These are phyloP conservation scores for Pseudogymnoascus sp. DNA, from an alignment of 2,329 filamentous ascomycete genomes.

Conservation along the genomic window DNA sequence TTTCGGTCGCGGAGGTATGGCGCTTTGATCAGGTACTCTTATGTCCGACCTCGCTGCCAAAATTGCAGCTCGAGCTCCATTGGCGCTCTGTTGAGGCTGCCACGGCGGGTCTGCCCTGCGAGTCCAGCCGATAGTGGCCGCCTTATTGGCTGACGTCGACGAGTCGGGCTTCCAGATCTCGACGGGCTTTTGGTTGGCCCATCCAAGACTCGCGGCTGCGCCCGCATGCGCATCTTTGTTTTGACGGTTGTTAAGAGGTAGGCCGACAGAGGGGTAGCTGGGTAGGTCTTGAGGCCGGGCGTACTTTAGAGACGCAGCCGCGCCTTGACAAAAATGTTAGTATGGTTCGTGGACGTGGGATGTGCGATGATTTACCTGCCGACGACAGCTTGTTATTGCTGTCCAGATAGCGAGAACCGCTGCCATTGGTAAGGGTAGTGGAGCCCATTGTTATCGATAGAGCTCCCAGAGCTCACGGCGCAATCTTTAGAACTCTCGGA, in stretches of 20 bases:
- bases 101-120: constrained; percentile 47
- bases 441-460: background rate
- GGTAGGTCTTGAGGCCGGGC: constrained; percentile 65
- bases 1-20: background rate
- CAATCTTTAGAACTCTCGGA: background rate
- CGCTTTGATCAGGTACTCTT: constrained; percentile 23
- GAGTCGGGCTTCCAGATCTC: constrained; percentile 59
- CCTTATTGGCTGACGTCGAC: constrained; percentile 50
- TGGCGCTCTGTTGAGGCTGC: constrained; percentile 54
- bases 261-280: constrained; percentile 61
- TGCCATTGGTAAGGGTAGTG: constrained; percentile 20
- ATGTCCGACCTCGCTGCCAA: constrained; percentile 45
- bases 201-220: constrained; percentile 66
- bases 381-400: constrained; percentile 48
- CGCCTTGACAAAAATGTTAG: constrained; percentile 34
- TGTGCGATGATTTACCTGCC: constrained; percentile 37
- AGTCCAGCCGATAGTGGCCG: constrained; percentile 50
- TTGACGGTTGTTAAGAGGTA: constrained; percentile 30
- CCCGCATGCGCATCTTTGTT: constrained; percentile 53
- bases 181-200: constrained; percentile 57
- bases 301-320: constrained; percentile 58
- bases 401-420: constrained; percentile 32
- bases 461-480: background rate
- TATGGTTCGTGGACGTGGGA: constrained; percentile 15
- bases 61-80: constrained; percentile 67